A percentile compares a stretch with the other conserved stretches of the same genome.
Evolutionary conservation across 139 green algal genomes (phyloP).

Genomic region (Tetradesmus obliquus): DNA sequence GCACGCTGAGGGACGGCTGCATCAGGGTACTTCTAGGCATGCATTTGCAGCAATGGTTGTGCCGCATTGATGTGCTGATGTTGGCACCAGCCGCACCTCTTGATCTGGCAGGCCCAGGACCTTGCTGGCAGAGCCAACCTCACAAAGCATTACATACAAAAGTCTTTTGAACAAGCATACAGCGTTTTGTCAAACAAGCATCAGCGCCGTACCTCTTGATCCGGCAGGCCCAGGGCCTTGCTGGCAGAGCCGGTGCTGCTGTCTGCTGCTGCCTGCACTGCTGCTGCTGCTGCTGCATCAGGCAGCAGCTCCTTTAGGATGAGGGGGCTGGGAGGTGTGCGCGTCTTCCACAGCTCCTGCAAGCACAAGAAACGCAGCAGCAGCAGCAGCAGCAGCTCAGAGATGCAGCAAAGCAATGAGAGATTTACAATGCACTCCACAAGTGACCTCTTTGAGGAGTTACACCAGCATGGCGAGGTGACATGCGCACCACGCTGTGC

Average conservation of each 20-base stretch:
- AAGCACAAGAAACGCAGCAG: neutral
- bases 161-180: too few species aligned
- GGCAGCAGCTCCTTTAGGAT: conserved; percentile 57
- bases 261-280: neutral
- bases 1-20: conserved; percentile 36
- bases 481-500: too few species aligned
- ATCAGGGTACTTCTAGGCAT: too few species aligned
- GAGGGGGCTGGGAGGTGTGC: conserved; percentile 75
- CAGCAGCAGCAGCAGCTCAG: too few species aligned
- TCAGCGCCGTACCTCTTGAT: conserved; percentile 55
- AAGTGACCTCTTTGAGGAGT: too few species aligned
- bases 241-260: conserved; percentile 52
- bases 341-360: conserved; percentile 85
- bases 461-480: too few species aligned
- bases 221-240: conserved; percentile 63
- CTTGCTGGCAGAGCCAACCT: conserved; percentile 49
- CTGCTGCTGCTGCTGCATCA: neutral
- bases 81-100: neutral
- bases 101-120: conserved; percentile 73
- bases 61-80: neutral
- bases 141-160: too few species aligned
- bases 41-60: too few species aligned
- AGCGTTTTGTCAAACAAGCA: too few species aligned
- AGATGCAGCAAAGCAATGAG: too few species aligned
- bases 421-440: too few species aligned